Base-by-base conservation (phyloP, 1,284 basidiomycete genomes). In the Tetrapyrgos nigripes region DNA sequence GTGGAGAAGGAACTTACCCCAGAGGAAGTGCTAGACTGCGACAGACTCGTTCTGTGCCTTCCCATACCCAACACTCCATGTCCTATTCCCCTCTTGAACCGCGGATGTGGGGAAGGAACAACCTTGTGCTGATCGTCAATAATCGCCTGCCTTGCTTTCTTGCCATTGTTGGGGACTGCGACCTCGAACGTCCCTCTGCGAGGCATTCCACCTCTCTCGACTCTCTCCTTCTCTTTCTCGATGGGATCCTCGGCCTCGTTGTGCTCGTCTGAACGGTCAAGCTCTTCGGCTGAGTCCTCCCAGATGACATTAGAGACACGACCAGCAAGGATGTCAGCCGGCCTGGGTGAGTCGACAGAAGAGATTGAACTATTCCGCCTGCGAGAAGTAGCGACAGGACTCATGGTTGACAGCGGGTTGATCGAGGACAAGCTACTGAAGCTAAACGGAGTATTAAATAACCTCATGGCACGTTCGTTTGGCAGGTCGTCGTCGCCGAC, bases 401-500 rank as follows among this genome's bases (percentile, higher is more conserved):
- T 87, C 68, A 92, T 79, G 10, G 88, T 92, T 23, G 87, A 89
- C 66, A 88, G 75, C 48, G 90, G 90, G 61, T 92, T 82, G 73
- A 92, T 87, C n/a, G 88, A 81, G 23, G 84, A 84, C 45, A 89
- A 73, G 60, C 74, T 79, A n/a, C 28, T 53, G 23, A 59, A 59
- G 14, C 37, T 52, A 44, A 55, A 63, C 8, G 61, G 61, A 14
- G 58, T 59, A 51, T 62, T 83, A 75, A 91, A 90, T 33, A 91
- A 76, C 62, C 80, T 79, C 85, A 92, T 88, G 23, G 88, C 88
- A 58, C 84, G 85, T 17, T 87, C 83, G 58, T 91, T 92, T 21
- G 89, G 88, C 4, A 92, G 77, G 47, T 86, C 86, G 58, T 86
- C 83, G 5, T 84, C 82, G 55, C 88, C 88, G 19, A 92, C 86